Conservation (phyloP, 805 yeast genomes). For the Yarrowia keelungensis region DNA sequence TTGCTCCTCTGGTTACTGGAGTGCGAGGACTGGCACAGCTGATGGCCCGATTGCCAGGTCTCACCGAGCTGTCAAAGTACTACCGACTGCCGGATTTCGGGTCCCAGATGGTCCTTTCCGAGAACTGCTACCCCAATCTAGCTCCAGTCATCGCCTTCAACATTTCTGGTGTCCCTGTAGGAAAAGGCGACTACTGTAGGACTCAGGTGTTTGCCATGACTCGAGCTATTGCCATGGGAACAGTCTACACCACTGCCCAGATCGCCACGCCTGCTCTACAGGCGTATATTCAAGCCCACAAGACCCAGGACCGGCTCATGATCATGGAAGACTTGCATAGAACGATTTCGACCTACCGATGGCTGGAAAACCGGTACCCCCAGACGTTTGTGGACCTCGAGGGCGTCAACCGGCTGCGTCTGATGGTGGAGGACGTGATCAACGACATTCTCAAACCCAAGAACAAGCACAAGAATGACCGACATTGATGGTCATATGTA, state of each 20-base stretch:
- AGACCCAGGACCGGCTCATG: constrained; percentile 4
- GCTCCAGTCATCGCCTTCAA: constrained; percentile 7
- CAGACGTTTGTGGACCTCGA: constrained; percentile 34
- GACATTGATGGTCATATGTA: not conserved
- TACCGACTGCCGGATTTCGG: constrained; percentile 12
- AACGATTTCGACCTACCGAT: constrained; percentile 15
- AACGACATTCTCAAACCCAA: constrained; percentile 7
- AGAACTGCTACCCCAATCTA: not conserved
- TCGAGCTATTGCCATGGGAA: constrained; percentile 8
- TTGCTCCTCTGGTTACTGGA: constrained; percentile 11
- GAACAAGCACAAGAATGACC: not conserved
- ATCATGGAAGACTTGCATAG: constrained; percentile 35
- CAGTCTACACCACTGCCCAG: constrained; percentile 7
- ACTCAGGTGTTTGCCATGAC: constrained; percentile 18
- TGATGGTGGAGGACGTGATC: constrained; percentile 15
- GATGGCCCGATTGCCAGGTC: constrained; percentile 12
- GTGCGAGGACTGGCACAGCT: constrained; percentile 26
- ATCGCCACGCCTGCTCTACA: not conserved
- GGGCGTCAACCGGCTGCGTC: constrained; percentile 14
- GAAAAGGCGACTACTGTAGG: not conserved
- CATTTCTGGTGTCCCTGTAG: constrained; percentile 14
- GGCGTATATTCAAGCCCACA: not conserved
- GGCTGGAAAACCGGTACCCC: constrained; percentile 37
- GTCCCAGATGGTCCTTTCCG: constrained; percentile 15
- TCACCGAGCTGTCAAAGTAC: not conserved